phyloP scores from a whole-genome alignment of 2,329 filamentous ascomycete genomes.

The Ceratocystis destructans region DNA sequence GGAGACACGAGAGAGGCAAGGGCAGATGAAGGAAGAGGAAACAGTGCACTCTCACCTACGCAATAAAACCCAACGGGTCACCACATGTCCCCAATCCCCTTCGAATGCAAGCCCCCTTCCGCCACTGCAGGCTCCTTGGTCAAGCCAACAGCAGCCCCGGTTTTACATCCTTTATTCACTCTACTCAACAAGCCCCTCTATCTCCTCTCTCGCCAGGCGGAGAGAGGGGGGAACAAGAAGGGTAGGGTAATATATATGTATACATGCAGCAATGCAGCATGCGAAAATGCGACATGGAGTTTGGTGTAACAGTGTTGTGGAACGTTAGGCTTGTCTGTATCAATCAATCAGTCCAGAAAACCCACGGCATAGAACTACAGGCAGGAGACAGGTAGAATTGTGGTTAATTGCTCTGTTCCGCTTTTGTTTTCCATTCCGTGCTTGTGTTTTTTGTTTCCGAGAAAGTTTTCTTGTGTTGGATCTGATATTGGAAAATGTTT shows the following conservation, averaged over 20 bases:
- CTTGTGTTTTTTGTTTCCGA: neutral
- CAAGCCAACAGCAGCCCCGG: neutral
- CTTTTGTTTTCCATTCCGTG: neutral
- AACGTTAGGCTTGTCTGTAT: neutral
- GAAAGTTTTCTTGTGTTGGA: neutral
- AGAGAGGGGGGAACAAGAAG: neutral
- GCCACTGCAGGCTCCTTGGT: neutral
- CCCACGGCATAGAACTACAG: neutral
- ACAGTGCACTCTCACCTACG: neutral
- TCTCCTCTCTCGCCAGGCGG: too few species aligned
- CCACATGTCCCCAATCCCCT: neutral
- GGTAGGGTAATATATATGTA: neutral
- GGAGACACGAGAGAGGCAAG: neutral
- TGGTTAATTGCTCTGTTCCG: neutral
- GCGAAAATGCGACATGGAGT: too few species aligned
- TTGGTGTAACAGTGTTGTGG: slow-evolving; percentile 1
- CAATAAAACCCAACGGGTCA: neutral
- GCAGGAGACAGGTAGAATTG: neutral
- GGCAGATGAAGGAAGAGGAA: neutral
- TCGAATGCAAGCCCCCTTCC: neutral
- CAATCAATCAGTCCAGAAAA: neutral
- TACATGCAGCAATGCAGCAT: neutral
- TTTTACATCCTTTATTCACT: neutral
- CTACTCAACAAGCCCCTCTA: neutral
- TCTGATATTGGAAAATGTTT: neutral